Conservation (phyloP, 768 basidiomycete genomes). For the Dacryopinax primogenitus region DNA sequence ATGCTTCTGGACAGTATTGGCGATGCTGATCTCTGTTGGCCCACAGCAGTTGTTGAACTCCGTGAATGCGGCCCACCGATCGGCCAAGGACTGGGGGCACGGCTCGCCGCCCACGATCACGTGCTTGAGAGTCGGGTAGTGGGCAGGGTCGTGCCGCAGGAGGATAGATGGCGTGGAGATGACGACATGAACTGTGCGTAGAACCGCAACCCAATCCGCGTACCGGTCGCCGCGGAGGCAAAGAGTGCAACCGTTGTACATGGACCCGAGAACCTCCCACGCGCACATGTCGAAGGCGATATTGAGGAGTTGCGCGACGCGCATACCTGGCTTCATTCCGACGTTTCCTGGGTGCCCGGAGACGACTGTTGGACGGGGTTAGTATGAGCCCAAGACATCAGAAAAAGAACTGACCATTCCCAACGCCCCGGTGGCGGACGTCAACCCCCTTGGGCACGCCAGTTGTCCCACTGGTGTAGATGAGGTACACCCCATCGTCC, state of each 20-base stretch:
- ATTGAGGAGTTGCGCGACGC: conserved; percentile 49
- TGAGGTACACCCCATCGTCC: conserved; percentile 41
- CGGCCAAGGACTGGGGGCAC: conserved; percentile 37
- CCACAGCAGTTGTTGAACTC: conserved; percentile 45
- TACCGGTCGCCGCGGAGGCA: conserved; percentile 41
- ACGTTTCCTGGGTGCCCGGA: conserved; percentile 42
- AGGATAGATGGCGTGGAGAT: conserved; percentile 45
- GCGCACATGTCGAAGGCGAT: conserved; percentile 57
- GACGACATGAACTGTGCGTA: conserved; percentile 40
- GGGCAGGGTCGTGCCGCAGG: conserved; percentile 36
- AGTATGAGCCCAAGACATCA: background rate
- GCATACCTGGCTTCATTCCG: conserved; percentile 42
- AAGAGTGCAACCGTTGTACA: conserved; percentile 42
- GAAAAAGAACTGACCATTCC: conserved; percentile 36
- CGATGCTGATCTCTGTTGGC: conserved; percentile 43
- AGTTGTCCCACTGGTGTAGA: conserved; percentile 47
- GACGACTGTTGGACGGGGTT: conserved; percentile 27
- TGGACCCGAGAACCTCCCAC: conserved; percentile 45
- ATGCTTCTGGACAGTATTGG: conserved; percentile 44
- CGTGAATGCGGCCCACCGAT: conserved; percentile 35
- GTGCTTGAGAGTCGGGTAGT: conserved; percentile 43
- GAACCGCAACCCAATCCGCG: conserved; percentile 38
- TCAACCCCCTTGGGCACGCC: conserved; percentile 50
- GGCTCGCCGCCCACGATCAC: conserved; percentile 48
- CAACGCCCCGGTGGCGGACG: conserved; percentile 47